Evolutionary conservation across 108 stramenopile species (phyloP), one percentile per base, ranked within the genome.

Genomic region (Aurantiochytrium sp.): DNA sequence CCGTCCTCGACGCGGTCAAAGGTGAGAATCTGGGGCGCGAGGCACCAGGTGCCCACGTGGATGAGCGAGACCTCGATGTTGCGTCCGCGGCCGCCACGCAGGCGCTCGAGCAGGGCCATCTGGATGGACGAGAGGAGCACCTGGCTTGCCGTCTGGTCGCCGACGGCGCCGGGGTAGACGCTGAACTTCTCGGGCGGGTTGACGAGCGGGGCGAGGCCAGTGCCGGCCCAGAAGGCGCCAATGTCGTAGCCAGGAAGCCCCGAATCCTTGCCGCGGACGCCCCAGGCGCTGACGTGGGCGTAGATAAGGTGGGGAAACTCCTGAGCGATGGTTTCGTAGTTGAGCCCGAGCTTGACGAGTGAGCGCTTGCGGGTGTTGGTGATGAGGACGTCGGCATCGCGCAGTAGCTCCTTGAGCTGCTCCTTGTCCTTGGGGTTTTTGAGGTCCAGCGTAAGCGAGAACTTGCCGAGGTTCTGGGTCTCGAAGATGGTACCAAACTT

Each of bases 231-330:
- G 73, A 81, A 81, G 27, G 73, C 42, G 1, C 73, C 73, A 48
- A 48, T 48, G 30, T 81, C 73, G 24, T 81, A 81, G n/a, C 73
- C 73, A 12, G 73, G 73, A 0, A 81, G 73, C 50, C 45, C 73
- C 6, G 42, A 12, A 48, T 81, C 73, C 6, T 37, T 42, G 45
- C 73, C 73, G 6, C 45, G 39, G 12, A 48, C 73, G 39, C 73
- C 73, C 73, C 73, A 81, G 21, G 73, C 73, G 27, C 42, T 81
- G 21, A 81, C 73, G 45, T 81, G 73, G 12, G 73, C 73, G 73
- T 81, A 81, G 24, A 81, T 81, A 24, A 81, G 73, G 73, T 81
- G 73, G n/a, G 73, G 73, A 81, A 81, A 81, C 0, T 81, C 73
- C 3, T 48, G 39, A 21, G n/a, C 24, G 45, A 81, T 12, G 19